A percentile compares a stretch with the other conserved stretches of the same genome.
Evolutionary conservation across 2,329 filamentous ascomycete genomes (phyloP).

Genomic region (Fusarium haematococcum): DNA sequence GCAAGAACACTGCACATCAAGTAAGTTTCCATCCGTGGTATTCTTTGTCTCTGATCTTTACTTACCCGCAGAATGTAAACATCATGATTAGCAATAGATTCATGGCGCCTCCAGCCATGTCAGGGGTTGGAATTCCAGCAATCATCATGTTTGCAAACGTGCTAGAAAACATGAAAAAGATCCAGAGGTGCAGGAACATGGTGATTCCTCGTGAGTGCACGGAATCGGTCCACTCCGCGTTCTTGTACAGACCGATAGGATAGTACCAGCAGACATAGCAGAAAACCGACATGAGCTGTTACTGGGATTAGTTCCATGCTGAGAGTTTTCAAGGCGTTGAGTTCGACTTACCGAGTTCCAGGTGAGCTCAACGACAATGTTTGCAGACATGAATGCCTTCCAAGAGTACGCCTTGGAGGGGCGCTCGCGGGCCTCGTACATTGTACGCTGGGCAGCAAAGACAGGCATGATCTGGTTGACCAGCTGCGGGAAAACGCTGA

Average conservation of each 20-base stretch:
- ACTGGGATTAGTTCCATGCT: background rate
- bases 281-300: background rate
- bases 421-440: background rate
- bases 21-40: background rate
- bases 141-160: conserved; percentile 31
- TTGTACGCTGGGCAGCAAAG: background rate
- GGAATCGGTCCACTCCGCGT: background rate
- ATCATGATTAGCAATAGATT: conserved; percentile 58
- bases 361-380: background rate
- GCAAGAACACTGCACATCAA: conserved; percentile 25
- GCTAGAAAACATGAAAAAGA: background rate
- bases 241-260: background rate
- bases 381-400: background rate
- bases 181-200: background rate
- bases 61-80: background rate
- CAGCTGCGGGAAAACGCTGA: background rate
- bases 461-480: background rate
- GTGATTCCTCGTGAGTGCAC: background rate
- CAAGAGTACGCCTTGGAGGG: background rate
- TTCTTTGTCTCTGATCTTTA: background rate
- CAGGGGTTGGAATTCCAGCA: conserved; percentile 70
- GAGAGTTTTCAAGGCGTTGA: background rate
- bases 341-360: conserved; percentile 12
- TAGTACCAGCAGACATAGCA: background rate
- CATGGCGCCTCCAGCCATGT: conserved; percentile 73